phyloP scores from a whole-genome alignment of 177 flowering plant species.

The Vitis hybrid region DNA sequence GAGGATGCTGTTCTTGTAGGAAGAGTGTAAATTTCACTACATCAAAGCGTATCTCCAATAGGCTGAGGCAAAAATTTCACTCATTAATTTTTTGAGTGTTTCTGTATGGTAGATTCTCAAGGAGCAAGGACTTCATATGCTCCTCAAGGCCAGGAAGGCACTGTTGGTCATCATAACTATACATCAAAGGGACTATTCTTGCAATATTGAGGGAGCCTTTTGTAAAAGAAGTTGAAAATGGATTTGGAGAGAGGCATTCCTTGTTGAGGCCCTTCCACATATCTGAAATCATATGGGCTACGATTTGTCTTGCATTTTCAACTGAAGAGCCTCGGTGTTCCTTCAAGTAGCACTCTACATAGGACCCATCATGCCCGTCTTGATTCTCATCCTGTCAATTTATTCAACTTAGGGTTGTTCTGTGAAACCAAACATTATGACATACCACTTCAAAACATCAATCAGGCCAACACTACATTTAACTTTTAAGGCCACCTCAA shows the following conservation, averaged over 20 bases:
- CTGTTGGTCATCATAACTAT: constrained; percentile 21
- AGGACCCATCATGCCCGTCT: constrained; percentile 30
- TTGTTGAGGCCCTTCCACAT: constrained; percentile 24
- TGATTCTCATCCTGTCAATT: too few species aligned
- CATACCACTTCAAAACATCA: too few species aligned
- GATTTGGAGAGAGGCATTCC: constrained; percentile 9
- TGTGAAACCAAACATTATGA: too few species aligned
- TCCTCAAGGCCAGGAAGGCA: constrained; percentile 27
- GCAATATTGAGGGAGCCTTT: constrained; percentile 23
- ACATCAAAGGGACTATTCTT: constrained; percentile 6
- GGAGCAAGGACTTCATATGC: constrained; percentile 16
- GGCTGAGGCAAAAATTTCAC: too few species aligned
- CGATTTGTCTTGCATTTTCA: too few species aligned
- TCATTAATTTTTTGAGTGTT: too few species aligned
- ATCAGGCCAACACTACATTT: too few species aligned
- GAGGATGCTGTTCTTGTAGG: too few species aligned
- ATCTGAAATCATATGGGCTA: constrained; percentile 14
- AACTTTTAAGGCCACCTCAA: too few species aligned
- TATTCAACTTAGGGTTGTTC: too few species aligned
- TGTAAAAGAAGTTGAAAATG: constrained; percentile 22
- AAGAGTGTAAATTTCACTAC: too few species aligned
- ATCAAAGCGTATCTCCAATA: too few species aligned
- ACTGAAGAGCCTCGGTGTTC: not conserved
- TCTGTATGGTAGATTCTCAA: not conserved
- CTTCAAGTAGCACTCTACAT: constrained; percentile 28